Percentiles rank a stretch among this genome's conserved stretches.
Conservation (phyloP, 768 basidiomycete genomes). For the Tricholoma saponaceum region DNA sequence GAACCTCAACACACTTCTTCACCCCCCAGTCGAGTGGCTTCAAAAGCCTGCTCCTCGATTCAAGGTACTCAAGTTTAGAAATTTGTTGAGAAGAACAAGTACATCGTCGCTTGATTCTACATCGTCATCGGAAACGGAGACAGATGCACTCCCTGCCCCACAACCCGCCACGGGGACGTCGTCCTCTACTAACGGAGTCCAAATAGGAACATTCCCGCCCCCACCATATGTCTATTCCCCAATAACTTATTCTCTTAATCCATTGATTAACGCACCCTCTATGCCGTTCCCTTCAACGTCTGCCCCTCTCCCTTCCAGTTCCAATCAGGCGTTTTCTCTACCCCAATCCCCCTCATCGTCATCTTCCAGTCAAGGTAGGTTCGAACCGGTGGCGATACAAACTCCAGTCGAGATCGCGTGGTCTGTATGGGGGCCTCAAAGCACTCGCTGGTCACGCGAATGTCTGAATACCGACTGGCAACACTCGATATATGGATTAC, state of each 20-base stretch:
- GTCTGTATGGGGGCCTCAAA: conserved; percentile 47
- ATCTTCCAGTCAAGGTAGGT: neutral
- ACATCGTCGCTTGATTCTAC: neutral
- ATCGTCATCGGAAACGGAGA: conserved; percentile 1
- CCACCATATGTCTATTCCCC: conserved; percentile 2
- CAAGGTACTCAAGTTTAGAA: conserved; percentile 2
- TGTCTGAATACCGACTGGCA: conserved; percentile 50
- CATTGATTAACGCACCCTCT: conserved; percentile 2
- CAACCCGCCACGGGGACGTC: neutral
- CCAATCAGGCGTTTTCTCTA: neutral
- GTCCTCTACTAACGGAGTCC: neutral
- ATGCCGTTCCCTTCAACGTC: conserved; percentile 2
- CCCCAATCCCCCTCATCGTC: neutral
- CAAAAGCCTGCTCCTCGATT: conserved; percentile 1
- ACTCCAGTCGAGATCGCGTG: conserved; percentile 32
- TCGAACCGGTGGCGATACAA: neutral
- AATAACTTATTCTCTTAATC: conserved; percentile 1
- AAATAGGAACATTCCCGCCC: neutral
- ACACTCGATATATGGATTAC: conserved; percentile 47
- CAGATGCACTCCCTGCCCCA: conserved; percentile 1
- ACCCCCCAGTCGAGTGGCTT: conserved; percentile 15
- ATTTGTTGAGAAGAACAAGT: neutral
- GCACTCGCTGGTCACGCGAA: conserved; percentile 53
- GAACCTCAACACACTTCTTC: conserved; percentile 37
- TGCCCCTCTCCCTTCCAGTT: neutral